These are phyloP conservation scores for Lenwebbia sp. DNA, from an alignment of 345 rosid genomes.

Conservation along the genomic window DNA sequence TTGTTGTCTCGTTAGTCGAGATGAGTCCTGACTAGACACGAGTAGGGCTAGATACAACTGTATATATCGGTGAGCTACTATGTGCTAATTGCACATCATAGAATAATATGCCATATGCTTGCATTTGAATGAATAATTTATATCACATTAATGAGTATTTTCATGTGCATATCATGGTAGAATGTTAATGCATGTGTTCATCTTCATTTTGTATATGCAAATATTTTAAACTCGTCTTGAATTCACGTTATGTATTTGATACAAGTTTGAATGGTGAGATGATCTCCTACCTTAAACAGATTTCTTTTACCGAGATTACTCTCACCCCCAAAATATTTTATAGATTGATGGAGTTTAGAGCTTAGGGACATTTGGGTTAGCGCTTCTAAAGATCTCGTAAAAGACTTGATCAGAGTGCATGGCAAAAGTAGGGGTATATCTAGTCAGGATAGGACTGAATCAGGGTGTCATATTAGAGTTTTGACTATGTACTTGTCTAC, in stretches of 20 bases:
- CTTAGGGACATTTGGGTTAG: not conserved
- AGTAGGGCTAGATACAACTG: fast-evolving
- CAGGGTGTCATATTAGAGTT: not conserved
- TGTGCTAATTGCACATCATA: not conserved
- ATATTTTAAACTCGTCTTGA: not conserved
- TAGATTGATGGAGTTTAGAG: not conserved
- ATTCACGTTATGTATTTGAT: not conserved
- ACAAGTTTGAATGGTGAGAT: not conserved
- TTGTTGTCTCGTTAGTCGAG: fast-evolving
- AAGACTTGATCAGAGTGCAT: fast-evolving
- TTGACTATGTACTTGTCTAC: not conserved
- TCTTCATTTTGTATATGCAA: not conserved
- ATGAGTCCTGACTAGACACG: fast-evolving
- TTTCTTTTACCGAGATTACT: not conserved
- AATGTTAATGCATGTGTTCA: not conserved
- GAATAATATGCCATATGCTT: not conserved
- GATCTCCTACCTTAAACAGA: not conserved
- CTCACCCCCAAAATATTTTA: not conserved
- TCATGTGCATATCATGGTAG: not conserved
- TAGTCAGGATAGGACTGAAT: no score
- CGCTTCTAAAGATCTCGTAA: not conserved
- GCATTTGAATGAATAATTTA: not conserved
- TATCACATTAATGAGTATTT: not conserved
- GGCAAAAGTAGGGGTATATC: not conserved
- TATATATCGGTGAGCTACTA: fast-evolving